Conservation (phyloP, 2,329 filamentous ascomycete genomes). For the Zymoseptoria pseudotritici region DNA sequence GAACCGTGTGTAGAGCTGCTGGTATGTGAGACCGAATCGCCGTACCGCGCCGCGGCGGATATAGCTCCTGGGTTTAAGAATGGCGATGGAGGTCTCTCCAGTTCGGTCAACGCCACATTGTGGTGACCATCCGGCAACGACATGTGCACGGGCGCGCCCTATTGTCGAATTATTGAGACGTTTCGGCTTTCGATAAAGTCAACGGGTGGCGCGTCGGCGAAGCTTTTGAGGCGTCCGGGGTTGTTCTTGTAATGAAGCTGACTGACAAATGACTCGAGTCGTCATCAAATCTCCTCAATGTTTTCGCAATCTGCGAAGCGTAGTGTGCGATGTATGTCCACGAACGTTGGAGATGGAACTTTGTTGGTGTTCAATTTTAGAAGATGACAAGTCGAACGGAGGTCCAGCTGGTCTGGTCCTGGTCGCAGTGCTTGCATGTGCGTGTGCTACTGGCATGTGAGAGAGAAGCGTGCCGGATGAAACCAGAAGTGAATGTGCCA, state of each 20-base stretch:
- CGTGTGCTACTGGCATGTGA: background rate
- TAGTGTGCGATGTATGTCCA: background rate
- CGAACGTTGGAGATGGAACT: background rate
- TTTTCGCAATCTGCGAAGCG: background rate
- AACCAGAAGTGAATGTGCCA: background rate
- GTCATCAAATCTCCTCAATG: background rate
- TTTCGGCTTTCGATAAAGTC: background rate
- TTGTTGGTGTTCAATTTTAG: background rate
- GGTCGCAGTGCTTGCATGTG: background rate
- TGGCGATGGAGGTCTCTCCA: background rate
- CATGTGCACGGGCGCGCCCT: background rate
- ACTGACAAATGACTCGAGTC: background rate
- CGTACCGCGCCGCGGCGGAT: background rate
- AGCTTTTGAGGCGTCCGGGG: background rate
- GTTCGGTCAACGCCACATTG: background rate
- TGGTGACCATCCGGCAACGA: background rate
- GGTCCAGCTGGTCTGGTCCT: no score
- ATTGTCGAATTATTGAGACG: background rate
- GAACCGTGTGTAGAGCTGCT: background rate
- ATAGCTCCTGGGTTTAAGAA: background rate
- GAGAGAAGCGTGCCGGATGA: background rate
- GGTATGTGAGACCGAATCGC: background rate
- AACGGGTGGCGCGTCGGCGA: background rate
- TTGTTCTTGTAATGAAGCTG: background rate
- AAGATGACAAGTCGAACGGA: background rate